phyloP scores from a whole-genome alignment of 345 rosid genomes.

The Nephelium lappaceum region DNA sequence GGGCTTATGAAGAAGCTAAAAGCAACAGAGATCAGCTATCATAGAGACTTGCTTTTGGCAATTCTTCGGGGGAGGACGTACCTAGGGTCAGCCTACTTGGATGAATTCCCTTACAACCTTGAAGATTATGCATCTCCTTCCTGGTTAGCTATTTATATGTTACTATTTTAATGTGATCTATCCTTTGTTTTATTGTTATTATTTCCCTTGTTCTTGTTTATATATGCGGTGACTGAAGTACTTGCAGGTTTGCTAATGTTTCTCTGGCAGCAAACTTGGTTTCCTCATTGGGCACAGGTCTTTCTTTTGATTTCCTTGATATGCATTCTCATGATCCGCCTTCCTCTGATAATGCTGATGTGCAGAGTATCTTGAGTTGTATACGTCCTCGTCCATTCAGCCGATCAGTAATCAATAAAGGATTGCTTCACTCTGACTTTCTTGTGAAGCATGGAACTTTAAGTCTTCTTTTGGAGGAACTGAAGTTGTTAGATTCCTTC shows the following conservation, averaged over 20 bases:
- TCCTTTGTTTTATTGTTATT: slow-evolving; percentile 20
- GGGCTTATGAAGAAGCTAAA: slow-evolving; percentile 83
- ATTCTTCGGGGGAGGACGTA: slow-evolving; percentile 68
- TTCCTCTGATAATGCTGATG: slow-evolving; percentile 43
- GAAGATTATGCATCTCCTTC: slow-evolving; percentile 75
- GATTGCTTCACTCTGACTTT: slow-evolving; percentile 81
- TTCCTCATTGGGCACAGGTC: slow-evolving; percentile 51
- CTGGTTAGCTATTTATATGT: slow-evolving; percentile 64
- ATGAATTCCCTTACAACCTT: slow-evolving; percentile 84
- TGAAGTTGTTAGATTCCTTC: slow-evolving; percentile 71
- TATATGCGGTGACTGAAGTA: slow-evolving; percentile 42
- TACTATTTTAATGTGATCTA: slow-evolving; percentile 11
- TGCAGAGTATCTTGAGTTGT: slow-evolving; percentile 68
- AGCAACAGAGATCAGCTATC: slow-evolving; percentile 66
- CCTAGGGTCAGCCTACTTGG: slow-evolving; percentile 74
- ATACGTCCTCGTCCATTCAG: slow-evolving; percentile 73
- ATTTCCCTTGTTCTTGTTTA: slow-evolving; percentile 16
- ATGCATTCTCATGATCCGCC: slow-evolving; percentile 39
- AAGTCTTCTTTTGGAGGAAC: slow-evolving; percentile 76
- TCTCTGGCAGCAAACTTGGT: slow-evolving; percentile 81
- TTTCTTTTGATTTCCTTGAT: slow-evolving; percentile 62
- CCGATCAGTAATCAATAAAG: slow-evolving; percentile 74
- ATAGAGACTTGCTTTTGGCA: slow-evolving; percentile 80
- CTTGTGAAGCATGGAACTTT: slow-evolving; percentile 85
- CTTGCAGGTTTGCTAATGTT: slow-evolving; percentile 83